A percentile compares a stretch with the other conserved stretches of the same genome.
phyloP scores from a whole-genome alignment of 345 rosid genomes.

The Eucalyptus sideroxylon region DNA sequence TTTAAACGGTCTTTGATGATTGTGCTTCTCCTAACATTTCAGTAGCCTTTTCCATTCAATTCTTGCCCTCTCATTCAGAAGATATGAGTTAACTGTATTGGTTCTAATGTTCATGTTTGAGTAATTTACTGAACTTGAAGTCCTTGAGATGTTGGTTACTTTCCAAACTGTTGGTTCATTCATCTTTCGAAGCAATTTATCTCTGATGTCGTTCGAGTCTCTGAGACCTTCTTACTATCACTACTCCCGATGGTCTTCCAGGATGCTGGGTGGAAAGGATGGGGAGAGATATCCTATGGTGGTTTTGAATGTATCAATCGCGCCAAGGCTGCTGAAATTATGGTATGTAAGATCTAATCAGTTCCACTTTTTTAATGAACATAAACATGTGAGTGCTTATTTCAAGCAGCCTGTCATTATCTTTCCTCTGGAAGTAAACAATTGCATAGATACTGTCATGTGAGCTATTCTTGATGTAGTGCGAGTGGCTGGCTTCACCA shows the following conservation, averaged over 20 bases:
- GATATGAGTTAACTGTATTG: background rate
- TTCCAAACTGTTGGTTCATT: background rate
- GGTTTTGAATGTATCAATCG: constrained; percentile 63
- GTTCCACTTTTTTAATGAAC: background rate
- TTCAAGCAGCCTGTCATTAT: background rate
- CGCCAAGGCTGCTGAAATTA: constrained; percentile 76
- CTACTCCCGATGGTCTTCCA: background rate
- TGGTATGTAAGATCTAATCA: constrained; percentile 21
- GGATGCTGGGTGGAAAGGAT: constrained; percentile 89
- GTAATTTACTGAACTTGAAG: background rate
- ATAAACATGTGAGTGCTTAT: background rate
- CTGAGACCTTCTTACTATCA: background rate
- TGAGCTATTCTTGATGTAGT: background rate
- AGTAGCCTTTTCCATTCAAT: background rate
- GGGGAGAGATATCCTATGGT: constrained; percentile 98
- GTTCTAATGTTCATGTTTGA: background rate
- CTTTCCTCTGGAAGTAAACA: background rate
- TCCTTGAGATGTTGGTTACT: background rate
- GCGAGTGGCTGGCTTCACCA: background rate
- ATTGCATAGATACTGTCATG: background rate
- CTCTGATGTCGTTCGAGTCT: background rate
- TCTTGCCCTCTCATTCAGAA: background rate
- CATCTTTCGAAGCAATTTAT: background rate
- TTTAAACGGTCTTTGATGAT: background rate
- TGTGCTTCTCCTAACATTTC: background rate